Conservation (phyloP, 306 rosid genomes). For the Urtica urens region DNA sequence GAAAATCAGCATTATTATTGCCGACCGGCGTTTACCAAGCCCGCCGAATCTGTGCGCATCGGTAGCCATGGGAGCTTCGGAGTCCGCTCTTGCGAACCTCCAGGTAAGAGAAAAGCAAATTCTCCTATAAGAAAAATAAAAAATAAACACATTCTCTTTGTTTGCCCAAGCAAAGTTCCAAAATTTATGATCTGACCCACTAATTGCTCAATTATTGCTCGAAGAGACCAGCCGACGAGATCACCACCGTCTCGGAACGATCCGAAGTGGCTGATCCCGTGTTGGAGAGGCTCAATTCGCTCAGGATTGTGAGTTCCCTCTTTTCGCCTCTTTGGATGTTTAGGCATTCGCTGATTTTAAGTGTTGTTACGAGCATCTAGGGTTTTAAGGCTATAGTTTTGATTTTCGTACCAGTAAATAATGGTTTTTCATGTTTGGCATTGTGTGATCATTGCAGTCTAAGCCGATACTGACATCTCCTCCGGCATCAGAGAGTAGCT, state of each 20-base stretch:
- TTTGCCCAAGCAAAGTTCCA: not conserved
- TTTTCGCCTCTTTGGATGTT: not conserved
- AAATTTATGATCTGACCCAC: not conserved
- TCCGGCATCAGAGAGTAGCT: constrained; percentile 60
- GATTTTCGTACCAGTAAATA: not conserved
- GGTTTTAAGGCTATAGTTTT: constrained; percentile 5
- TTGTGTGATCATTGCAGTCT: constrained; percentile 36
- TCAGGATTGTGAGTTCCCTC: constrained; percentile 62
- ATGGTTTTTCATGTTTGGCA: constrained; percentile 5
- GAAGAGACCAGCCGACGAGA: constrained; percentile 51
- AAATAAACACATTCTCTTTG: not conserved
- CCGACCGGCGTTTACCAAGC: not conserved
- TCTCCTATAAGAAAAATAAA: not conserved
- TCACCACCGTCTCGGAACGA: constrained; percentile 69
- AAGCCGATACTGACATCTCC: constrained; percentile 70
- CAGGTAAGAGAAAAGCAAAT: constrained; percentile 21
- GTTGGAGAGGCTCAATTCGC: constrained; percentile 56
- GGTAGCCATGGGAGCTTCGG: constrained; percentile 85
- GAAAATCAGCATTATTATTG: not conserved
- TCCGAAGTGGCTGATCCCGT: constrained; percentile 56
- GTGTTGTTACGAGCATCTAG: not conserved
- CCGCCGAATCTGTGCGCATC: constrained; percentile 8
- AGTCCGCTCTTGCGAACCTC: constrained; percentile 48
- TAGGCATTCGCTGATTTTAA: not conserved
- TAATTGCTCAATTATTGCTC: constrained; percentile 2